Evolutionary conservation across 2,329 filamentous ascomycete genomes (phyloP).

Genomic region (Aureobasidium namibiae): DNA sequence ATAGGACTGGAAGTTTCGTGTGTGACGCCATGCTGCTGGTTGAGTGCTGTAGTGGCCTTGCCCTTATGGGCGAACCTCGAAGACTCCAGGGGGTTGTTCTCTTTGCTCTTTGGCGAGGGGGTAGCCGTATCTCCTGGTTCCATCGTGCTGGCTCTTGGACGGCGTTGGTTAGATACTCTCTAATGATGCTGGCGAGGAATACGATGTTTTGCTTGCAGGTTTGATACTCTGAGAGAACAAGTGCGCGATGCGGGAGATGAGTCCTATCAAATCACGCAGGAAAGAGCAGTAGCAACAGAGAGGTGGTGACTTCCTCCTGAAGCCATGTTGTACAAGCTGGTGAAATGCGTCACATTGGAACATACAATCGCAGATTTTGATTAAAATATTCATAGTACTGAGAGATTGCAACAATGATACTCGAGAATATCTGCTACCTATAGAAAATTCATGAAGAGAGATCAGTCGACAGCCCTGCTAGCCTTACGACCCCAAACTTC

Average conservation of each 20-base stretch:
- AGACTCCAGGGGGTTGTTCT: not conserved
- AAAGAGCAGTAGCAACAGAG: not conserved
- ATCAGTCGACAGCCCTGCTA: conserved; percentile 8
- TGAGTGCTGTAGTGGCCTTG: not conserved
- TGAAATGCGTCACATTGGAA: not conserved
- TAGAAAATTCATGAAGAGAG: not conserved
- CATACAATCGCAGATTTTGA: not conserved
- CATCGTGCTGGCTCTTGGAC: not conserved
- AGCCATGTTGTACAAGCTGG: not conserved
- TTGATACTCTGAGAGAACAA: not conserved
- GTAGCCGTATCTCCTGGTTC: not conserved
- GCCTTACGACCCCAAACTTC: conserved; percentile 77
- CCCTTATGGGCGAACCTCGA: not conserved
- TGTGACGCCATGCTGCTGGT: not conserved
- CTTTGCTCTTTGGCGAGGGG: not conserved
- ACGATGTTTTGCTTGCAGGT: not conserved
- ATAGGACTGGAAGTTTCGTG: not conserved
- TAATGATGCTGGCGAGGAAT: not conserved
- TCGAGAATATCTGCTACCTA: not conserved
- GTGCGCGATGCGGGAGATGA: not conserved
- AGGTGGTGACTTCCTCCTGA: not conserved
- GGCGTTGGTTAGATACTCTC: not conserved
- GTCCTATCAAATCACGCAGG: not conserved
- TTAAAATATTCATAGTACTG: not conserved
- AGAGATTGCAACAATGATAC: not conserved